phyloP scores from a whole-genome alignment of 1,284 basidiomycete genomes.

The Trichosporon sp. region DNA sequence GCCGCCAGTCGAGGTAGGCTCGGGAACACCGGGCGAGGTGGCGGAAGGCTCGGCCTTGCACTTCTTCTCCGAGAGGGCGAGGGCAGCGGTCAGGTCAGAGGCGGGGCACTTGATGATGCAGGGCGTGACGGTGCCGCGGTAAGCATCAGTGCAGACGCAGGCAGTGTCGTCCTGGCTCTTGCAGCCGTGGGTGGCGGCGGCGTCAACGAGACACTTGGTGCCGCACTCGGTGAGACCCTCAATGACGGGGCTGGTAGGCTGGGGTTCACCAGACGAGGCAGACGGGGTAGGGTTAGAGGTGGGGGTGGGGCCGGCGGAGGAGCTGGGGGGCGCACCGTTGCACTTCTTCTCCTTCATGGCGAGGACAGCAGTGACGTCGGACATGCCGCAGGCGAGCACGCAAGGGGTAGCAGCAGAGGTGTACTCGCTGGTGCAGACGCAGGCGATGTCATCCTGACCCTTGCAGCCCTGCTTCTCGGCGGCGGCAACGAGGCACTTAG shows the following conservation, averaged over 20 bases:
- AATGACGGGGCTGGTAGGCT: background rate
- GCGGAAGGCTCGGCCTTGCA: conserved; percentile 11
- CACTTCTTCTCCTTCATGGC: background rate
- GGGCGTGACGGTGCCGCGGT: background rate
- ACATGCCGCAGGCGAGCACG: background rate
- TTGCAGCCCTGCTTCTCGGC: conserved; percentile 1
- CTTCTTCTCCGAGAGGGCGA: conserved; percentile 11
- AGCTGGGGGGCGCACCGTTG: background rate
- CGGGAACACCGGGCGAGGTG: background rate
- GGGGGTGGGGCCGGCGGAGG: background rate
- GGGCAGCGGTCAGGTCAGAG: conserved; percentile 14
- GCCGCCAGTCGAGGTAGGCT: conserved; percentile 4
- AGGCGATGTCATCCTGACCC: conserved; percentile 14
- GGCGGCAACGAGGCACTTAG: conserved; percentile 8
- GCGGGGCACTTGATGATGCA: conserved; percentile 16
- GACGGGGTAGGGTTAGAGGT: background rate
- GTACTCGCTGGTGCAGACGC: conserved; percentile 20
- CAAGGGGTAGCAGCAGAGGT: conserved; percentile 2
- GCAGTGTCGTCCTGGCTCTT: conserved; percentile 1
- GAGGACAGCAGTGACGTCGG: background rate
- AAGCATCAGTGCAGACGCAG: conserved; percentile 20
- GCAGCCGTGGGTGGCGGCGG: conserved; percentile 19
- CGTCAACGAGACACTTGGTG: conserved; percentile 6
- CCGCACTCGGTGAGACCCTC: conserved; percentile 12
- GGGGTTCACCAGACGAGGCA: background rate